These are phyloP conservation scores for Cryptococcus sp. DNA, from an alignment of 1,284 basidiomycete genomes.

Conservation along the genomic window DNA sequence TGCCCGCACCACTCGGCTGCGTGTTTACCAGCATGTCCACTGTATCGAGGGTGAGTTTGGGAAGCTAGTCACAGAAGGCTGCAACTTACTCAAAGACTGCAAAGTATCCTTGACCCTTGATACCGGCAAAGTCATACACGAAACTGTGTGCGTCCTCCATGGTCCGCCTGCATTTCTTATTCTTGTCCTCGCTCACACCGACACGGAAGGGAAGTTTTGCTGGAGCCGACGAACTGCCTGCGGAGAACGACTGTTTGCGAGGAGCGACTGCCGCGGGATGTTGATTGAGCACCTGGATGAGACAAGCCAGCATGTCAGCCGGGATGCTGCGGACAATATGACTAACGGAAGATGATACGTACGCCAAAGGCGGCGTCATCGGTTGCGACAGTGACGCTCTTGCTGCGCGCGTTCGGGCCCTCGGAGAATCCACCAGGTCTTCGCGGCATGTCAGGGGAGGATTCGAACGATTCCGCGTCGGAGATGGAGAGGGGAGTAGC, in stretches of 20 bases:
- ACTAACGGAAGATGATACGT: slow-evolving; percentile 40
- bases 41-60: slow-evolving; percentile 17
- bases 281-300: slow-evolving; percentile 52
- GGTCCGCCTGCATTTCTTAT: slow-evolving; percentile 80
- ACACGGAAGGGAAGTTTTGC: slow-evolving; percentile 65
- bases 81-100: slow-evolving; percentile 79
- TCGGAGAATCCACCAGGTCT: slow-evolving; percentile 43
- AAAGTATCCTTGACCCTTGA: slow-evolving; percentile 95
- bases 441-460: slow-evolving; percentile 20
- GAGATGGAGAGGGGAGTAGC: slow-evolving; percentile 30
- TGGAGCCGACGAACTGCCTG: background rate
- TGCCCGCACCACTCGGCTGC: slow-evolving; percentile 98
- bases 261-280: slow-evolving; percentile 43
- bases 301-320: background rate
- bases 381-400: slow-evolving; percentile 70
- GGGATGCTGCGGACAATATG: background rate
- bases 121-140: slow-evolving; percentile 85
- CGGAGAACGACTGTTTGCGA: slow-evolving; percentile 2
- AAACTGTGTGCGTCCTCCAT: slow-evolving; percentile 99
- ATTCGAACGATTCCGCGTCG: slow-evolving; percentile 20
- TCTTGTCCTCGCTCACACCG: slow-evolving; percentile 82
- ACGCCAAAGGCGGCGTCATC: slow-evolving; percentile 74
- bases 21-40: slow-evolving; percentile 95
- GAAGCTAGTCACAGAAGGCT: background rate
- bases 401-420: slow-evolving; percentile 67